Evolutionary conservation across 208 protist genomes (phyloP).

Genomic region (Zelonia costaricensis): DNA sequence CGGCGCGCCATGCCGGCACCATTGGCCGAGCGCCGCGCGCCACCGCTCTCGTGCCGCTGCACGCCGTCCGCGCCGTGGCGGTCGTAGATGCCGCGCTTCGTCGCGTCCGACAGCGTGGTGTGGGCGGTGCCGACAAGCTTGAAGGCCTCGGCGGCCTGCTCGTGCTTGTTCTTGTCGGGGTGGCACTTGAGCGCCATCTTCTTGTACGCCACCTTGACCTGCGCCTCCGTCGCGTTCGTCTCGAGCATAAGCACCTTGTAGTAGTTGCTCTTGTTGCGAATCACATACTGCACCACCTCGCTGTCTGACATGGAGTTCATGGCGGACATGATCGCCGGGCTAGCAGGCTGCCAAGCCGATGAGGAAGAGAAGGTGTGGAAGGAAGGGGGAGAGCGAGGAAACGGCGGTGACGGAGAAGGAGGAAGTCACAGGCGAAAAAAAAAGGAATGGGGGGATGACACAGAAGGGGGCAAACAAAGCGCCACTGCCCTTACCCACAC

Average conservation of each 20-base stretch:
- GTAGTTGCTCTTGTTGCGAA: slow-evolving; percentile 74
- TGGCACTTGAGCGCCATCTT: slow-evolving; percentile 89
- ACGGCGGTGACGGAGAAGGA: background rate
- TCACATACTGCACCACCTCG: slow-evolving; percentile 76
- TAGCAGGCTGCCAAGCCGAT: too few species aligned
- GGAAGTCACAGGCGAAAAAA: background rate
- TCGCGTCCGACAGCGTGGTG: slow-evolving; percentile 64
- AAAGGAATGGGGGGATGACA: background rate
- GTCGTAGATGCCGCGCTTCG: slow-evolving; percentile 87
- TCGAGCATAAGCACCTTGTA: slow-evolving; percentile 84
- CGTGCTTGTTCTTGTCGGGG: slow-evolving; percentile 91
- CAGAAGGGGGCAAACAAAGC: background rate
- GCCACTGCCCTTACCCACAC: too few species aligned
- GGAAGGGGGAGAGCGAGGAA: background rate
- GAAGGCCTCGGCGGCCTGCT: slow-evolving; percentile 84
- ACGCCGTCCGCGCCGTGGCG: slow-evolving; percentile 75
- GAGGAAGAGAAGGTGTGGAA: too few species aligned
- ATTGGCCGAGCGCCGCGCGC: slow-evolving; percentile 22
- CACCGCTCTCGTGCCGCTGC: slow-evolving; percentile 78
- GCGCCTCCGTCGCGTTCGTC: slow-evolving; percentile 42
- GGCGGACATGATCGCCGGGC: background rate
- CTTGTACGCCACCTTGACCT: slow-evolving; percentile 89
- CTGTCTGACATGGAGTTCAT: slow-evolving; percentile 73
- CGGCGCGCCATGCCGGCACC: slow-evolving; percentile 16
- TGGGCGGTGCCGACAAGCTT: slow-evolving; percentile 86